Conservation (phyloP, 352 stramenopile species). For the Phytophthora boehmeriae region DNA sequence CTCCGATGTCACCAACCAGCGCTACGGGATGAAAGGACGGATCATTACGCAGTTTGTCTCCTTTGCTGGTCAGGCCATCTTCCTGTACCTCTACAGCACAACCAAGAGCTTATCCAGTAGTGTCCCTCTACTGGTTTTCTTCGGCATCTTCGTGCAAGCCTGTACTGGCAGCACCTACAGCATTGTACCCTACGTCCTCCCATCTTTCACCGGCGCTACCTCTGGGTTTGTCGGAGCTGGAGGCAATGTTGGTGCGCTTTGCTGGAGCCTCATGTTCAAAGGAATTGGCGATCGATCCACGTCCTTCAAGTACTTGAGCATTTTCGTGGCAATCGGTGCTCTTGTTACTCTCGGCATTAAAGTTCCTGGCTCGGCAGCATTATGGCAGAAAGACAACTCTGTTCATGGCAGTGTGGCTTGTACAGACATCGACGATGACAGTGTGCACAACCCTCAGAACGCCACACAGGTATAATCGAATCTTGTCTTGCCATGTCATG, state of each 20-base stretch:
- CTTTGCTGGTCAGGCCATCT: constrained; percentile 72
- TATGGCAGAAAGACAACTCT: constrained; percentile 33
- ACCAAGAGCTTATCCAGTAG: constrained; percentile 44
- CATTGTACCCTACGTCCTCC: constrained; percentile 63
- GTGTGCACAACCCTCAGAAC: constrained; percentile 20
- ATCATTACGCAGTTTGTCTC: constrained; percentile 78
- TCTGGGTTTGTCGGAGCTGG: constrained; percentile 62
- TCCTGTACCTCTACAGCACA: constrained; percentile 88
- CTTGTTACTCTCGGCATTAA: constrained; percentile 37
- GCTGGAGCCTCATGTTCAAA: constrained; percentile 64
- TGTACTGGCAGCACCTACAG: constrained; percentile 54
- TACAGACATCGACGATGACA: constrained; percentile 44
- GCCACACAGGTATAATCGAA: background rate
- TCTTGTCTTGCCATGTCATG: background rate
- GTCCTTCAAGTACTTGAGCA: constrained; percentile 59
- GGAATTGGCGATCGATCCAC: constrained; percentile 37
- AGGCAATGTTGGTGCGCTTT: constrained; percentile 57
- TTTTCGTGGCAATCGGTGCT: constrained; percentile 37
- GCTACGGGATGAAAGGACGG: constrained; percentile 87
- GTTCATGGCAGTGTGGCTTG: constrained; percentile 27
- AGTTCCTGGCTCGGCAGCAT: constrained; percentile 24
- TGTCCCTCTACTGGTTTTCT: constrained; percentile 87
- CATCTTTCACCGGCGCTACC: constrained; percentile 43
- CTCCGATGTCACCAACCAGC: constrained; percentile 78
- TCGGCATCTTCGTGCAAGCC: constrained; percentile 86